Conservation (phyloP, 2,329 filamentous ascomycete genomes). For the Paracorniculantispora psalliotae region DNA sequence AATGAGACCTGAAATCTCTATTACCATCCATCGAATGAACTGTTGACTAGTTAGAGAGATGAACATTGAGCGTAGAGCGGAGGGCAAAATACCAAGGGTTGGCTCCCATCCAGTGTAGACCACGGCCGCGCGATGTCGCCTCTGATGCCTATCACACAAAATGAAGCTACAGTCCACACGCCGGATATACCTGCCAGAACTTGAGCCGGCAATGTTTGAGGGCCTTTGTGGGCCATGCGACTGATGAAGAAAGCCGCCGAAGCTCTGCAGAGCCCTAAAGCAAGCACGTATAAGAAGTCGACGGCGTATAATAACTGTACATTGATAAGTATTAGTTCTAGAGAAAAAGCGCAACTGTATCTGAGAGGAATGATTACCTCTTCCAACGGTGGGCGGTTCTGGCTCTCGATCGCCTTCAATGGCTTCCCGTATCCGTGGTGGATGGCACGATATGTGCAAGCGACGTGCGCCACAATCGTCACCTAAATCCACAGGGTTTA, state of each 20-base stretch:
- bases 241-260: conserved; percentile 8
- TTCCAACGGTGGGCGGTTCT: not conserved
- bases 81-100: not conserved
- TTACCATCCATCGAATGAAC: conserved; percentile 5
- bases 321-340: not conserved
- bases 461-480: not conserved
- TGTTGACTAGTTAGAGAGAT: not conserved
- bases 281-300: conserved; percentile 1
- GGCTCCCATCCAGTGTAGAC: conserved; percentile 3
- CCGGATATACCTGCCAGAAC: not conserved
- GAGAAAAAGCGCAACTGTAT: too few relatives aligned
- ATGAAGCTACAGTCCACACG: not conserved
- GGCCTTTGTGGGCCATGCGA: conserved; percentile 8
- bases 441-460: conserved; percentile 1
- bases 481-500: not conserved
- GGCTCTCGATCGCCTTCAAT: not conserved
- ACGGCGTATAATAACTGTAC: not conserved
- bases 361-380: not conserved
- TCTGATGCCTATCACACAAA: not conserved
- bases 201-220: not conserved
- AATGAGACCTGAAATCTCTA: not conserved
- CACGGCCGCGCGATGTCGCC: not conserved
- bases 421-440: conserved; percentile 6
- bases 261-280: not conserved
- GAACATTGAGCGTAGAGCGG: too few relatives aligned